Base-by-base conservation (phyloP, 2,329 filamentous ascomycete species). In the Microsporum audouinii region DNA sequence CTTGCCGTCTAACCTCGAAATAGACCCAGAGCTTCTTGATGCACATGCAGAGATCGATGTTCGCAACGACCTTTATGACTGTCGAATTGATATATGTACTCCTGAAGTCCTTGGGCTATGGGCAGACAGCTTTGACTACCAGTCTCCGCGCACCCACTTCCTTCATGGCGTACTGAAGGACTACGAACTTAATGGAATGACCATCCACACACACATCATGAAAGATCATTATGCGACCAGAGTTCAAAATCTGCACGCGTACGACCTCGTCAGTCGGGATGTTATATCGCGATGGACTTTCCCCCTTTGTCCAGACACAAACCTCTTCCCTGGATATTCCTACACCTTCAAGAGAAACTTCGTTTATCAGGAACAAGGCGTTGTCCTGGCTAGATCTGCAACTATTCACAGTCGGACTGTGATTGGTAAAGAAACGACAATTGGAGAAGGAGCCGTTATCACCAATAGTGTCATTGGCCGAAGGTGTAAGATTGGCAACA, bases 51-150 rank as follows among this genome's bases (percentile, higher is more conserved):
- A 95, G 71, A 82, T 96, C 58, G 90, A 95, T 67, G 80, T 96
- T 23, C 85, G 91, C 43, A 84, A 88, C 65, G 92, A 99, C 74
- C 78, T 99, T 62, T 88, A 97, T 64, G 94, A 99, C 73, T 91
- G 90, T 67, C 88, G 89, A 59, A 94, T 99, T 69, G 94, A 99
- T 71, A 97, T 99, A 65, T 97, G 92, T 75, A 97, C 94, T 0
- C 91, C 92, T 0, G 94, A 97, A 70, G 91, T 96, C 6, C 82
- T 97, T 49, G 91, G 91, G 5, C 77, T 97, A 61, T 99, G 94
- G 89, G 94, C 91, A 6, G 94, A 99, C 75, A 96, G 91, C 71
- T 99, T 97, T 69, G 92, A 99, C 73, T 97, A 96, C 73, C 91
- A 96, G 72, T 82, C 91, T 5, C 90, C 92, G 0, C 84, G 91